Percentiles rank a stretch among this genome's conserved stretches.
Conservation (phyloP, 768 basidiomycete genomes). For the Hortiboletus flavorubellus region DNA sequence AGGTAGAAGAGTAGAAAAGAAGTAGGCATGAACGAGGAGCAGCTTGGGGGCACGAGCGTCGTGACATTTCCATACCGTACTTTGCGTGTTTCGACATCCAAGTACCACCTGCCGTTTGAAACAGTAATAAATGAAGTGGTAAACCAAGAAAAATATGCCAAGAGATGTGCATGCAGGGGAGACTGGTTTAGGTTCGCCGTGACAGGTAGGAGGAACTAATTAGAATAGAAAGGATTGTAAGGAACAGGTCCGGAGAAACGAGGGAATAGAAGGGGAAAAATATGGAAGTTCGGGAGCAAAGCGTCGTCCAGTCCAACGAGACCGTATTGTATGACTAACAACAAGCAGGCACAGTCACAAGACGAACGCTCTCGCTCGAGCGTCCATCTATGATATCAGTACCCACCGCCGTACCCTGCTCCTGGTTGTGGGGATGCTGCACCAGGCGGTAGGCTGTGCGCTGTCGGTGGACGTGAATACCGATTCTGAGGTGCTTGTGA, state of each 20-base stretch:
- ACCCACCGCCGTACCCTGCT: conserved; percentile 13
- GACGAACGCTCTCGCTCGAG: conserved; percentile 1
- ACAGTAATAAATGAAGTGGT: too few species aligned
- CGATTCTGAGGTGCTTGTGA: conserved; percentile 65
- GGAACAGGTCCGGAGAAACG: conserved; percentile 7
- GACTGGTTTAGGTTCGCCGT: neutral
- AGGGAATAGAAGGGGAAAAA: conserved; percentile 1
- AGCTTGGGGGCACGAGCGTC: too few species aligned
- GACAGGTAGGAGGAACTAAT: conserved; percentile 4
- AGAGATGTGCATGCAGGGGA: too few species aligned
- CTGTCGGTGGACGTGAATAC: conserved; percentile 62
- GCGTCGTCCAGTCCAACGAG: conserved; percentile 10
- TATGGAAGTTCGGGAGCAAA: conserved; percentile 3
- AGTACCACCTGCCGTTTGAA: too few species aligned
- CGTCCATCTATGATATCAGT: conserved; percentile 12
- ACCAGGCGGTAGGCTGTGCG: conserved; percentile 63
- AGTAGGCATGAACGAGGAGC: too few species aligned
- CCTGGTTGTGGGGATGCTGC: conserved; percentile 61
- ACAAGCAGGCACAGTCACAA: neutral
- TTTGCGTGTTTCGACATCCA: too few species aligned
- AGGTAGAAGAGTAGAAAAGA: too few species aligned
- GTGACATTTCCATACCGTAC: too few species aligned
- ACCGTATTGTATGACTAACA: conserved; percentile 1
- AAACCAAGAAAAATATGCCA: too few species aligned
- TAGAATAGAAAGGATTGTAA: neutral